A percentile compares a stretch with the other conserved stretches of the same genome.
phyloP scores from a whole-genome alignment of 495 filamentous ascomycete species.

The Penicillium antarcticum region DNA sequence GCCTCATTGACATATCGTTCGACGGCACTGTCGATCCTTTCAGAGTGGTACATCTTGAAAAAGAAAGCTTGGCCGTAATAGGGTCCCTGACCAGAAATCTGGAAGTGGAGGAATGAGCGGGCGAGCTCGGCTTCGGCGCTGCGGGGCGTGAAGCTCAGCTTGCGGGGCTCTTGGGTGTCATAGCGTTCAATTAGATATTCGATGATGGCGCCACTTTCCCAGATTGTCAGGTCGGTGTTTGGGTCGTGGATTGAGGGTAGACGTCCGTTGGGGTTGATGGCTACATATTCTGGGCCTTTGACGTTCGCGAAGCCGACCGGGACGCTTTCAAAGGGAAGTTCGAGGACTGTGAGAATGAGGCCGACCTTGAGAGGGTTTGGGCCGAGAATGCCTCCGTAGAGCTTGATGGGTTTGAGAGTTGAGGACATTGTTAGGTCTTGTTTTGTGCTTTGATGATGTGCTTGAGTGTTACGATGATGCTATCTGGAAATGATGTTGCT shows the following conservation, averaged over 20 bases:
- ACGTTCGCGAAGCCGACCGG: constrained; percentile 42
- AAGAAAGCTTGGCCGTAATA: constrained; percentile 53
- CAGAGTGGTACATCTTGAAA: constrained; percentile 48
- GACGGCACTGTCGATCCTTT: constrained; percentile 50
- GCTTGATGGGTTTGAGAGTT: constrained; percentile 3
- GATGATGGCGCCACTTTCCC: constrained; percentile 66
- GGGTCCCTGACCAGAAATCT: constrained; percentile 51
- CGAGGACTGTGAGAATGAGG: constrained; percentile 58
- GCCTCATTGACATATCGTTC: constrained; percentile 56
- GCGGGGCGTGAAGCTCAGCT: constrained; percentile 45
- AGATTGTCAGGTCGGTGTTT: constrained; percentile 57
- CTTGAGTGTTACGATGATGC: not conserved
- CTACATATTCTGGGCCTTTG: constrained; percentile 48
- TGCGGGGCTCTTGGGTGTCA: constrained; percentile 46
- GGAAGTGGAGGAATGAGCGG: constrained; percentile 45
- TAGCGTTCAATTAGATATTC: constrained; percentile 62
- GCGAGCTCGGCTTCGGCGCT: constrained; percentile 38
- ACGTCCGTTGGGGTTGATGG: constrained; percentile 66
- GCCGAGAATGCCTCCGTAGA: constrained; percentile 17
- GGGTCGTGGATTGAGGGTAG: constrained; percentile 53
- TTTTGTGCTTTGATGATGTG: not conserved
- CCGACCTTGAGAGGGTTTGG: constrained; percentile 59
- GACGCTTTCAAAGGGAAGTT: constrained; percentile 45
- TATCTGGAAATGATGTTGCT: too few relatives aligned
- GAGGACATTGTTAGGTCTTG: not conserved